phyloP scores from a whole-genome alignment of 768 basidiomycete species.

The Mycena olivaceomarginata region DNA sequence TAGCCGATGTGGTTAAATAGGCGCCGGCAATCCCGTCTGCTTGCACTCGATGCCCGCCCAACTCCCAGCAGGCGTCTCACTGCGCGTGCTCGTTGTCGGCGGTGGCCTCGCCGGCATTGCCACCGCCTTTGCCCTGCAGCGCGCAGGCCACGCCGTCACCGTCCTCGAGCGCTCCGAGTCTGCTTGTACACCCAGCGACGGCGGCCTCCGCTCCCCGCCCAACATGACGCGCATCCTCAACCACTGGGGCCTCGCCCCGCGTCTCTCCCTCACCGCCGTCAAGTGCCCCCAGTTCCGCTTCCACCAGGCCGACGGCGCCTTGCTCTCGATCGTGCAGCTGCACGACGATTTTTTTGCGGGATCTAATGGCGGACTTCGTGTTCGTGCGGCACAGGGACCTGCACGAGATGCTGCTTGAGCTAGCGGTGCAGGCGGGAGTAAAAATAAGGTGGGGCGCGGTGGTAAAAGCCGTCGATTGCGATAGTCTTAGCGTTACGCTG shows the following conservation, averaged over 20 bases:
- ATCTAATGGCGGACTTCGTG: slow-evolving; percentile 58
- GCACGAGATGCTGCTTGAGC: slow-evolving; percentile 59
- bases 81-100: slow-evolving; percentile 64
- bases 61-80: slow-evolving; percentile 32
- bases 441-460: too few species aligned
- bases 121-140: slow-evolving; percentile 71
- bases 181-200: slow-evolving; percentile 40
- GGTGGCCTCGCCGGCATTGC: slow-evolving; percentile 75
- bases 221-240: slow-evolving; percentile 75
- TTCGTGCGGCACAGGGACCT: slow-evolving; percentile 73
- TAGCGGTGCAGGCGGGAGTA: too few species aligned
- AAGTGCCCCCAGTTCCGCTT: slow-evolving; percentile 57
- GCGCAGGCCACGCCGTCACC: slow-evolving; percentile 76
- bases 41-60: too few species aligned
- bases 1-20: too few species aligned
- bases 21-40: too few species aligned
- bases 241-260: slow-evolving; percentile 72
- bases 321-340: slow-evolving; percentile 66
- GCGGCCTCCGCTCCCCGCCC: slow-evolving; percentile 60
- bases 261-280: slow-evolving; percentile 60
- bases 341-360: slow-evolving; percentile 68
- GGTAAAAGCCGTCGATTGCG: too few species aligned
- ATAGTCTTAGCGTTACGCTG: too few species aligned
- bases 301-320: slow-evolving; percentile 39
- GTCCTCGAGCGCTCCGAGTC: slow-evolving; percentile 64